phyloP scores from a whole-genome alignment of 1,139 yeast genomes.

The Saccharomyces pastorianus region DNA sequence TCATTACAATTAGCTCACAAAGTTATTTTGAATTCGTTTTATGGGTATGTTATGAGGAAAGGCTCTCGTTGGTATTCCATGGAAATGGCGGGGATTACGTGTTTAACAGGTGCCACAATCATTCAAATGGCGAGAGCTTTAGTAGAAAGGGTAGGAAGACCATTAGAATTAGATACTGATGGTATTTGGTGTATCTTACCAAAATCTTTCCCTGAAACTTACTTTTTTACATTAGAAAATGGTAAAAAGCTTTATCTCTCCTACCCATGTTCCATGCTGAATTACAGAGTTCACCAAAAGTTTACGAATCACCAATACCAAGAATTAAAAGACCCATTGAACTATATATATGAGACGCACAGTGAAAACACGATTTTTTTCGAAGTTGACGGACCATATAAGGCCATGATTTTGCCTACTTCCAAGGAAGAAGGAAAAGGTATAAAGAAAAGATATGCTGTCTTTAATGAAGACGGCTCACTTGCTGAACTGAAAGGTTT shows the following conservation, averaged over 20 bases:
- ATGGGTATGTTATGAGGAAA: conserved; percentile 97
- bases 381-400: conserved; percentile 98
- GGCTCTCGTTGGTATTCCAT: conserved; percentile 99
- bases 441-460: conserved; percentile 92
- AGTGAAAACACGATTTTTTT: conserved; percentile 94
- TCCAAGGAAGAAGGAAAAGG: conserved; percentile 98
- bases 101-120: conserved; percentile 94
- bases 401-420: conserved; percentile 94
- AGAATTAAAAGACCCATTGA: conserved; percentile 62
- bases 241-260: conserved; percentile 76
- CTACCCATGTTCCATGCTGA: conserved; percentile 95
- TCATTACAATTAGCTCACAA: conserved; percentile 95
- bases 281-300: conserved; percentile 80
- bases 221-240: conserved; percentile 56
- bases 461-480: conserved; percentile 88
- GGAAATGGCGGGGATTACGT: conserved; percentile 99
- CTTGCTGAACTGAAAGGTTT: conserved; percentile 95
- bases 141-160: conserved; percentile 93
- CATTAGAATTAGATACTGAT: conserved; percentile 93
- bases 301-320: conserved; percentile 96
- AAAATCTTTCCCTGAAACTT: conserved; percentile 85
- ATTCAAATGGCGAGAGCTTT: conserved; percentile 92
- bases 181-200: conserved; percentile 99
- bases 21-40: conserved; percentile 91
- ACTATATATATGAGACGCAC: conserved; percentile 61